Conservation (phyloP, 2,329 filamentous ascomycete genomes). For the Alternaria incomplexa region DNA sequence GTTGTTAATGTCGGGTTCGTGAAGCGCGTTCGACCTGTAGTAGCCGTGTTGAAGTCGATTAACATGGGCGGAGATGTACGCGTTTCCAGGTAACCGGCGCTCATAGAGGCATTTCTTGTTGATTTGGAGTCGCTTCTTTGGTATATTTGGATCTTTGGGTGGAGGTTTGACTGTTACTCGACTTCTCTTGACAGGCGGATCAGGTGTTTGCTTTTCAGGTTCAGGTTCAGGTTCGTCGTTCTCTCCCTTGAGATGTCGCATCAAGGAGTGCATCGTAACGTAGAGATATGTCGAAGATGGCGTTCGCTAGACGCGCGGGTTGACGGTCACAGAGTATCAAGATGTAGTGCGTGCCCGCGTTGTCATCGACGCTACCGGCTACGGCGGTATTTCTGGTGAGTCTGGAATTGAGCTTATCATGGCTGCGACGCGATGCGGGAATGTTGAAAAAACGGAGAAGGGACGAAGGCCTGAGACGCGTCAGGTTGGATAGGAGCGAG, state of each 20-base stretch:
- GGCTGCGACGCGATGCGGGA: not conserved
- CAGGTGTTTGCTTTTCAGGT: not conserved
- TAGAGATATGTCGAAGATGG: not conserved
- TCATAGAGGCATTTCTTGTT: conserved; percentile 56
- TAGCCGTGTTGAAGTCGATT: conserved; percentile 58
- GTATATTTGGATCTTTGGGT: conserved; percentile 33
- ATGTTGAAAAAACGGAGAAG: not conserved
- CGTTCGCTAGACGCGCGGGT: not conserved
- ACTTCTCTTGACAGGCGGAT: conserved; percentile 8
- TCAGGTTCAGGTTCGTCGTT: not conserved
- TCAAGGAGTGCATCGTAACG: conserved; percentile 15
- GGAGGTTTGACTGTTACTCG: conserved; percentile 13
- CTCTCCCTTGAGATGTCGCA: conserved; percentile 11
- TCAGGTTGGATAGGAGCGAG: not conserved
- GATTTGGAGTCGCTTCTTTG: conserved; percentile 34
- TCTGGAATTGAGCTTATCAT: not conserved
- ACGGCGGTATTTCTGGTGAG: not conserved
- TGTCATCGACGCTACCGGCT: not conserved
- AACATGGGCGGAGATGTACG: conserved; percentile 58
- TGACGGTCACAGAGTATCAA: not conserved
- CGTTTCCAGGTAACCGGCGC: conserved; percentile 54
- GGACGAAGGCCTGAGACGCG: not conserved
- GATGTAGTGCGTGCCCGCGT: not conserved
- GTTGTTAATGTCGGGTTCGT: conserved; percentile 50
- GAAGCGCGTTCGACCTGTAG: conserved; percentile 52